Percentiles rank a stretch among this genome's conserved stretches.
Evolutionary conservation across 768 basidiomycete species (phyloP).

Genomic region (Podaxis sp.): DNA sequence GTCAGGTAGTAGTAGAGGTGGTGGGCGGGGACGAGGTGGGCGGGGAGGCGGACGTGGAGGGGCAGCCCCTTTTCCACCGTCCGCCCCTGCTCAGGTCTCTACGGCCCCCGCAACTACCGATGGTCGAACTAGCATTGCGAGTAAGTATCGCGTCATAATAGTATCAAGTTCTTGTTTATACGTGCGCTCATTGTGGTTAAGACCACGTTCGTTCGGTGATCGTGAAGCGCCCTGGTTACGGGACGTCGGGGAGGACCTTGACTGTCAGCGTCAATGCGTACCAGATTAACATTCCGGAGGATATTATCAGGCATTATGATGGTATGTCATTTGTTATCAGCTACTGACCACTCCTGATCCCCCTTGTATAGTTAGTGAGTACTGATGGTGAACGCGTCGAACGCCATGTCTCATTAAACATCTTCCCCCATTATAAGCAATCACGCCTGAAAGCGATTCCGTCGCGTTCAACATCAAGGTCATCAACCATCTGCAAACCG

Average conservation of each 20-base stretch:
- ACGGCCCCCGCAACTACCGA: neutral
- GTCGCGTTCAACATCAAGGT: constrained; percentile 53
- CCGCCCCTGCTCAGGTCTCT: neutral
- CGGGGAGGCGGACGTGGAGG: neutral
- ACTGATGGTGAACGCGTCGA: neutral
- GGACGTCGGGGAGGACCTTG: constrained; percentile 41
- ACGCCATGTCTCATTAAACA: neutral
- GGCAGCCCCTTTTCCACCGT: constrained; percentile 24
- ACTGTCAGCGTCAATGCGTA: constrained; percentile 61
- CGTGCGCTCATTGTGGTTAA: constrained; percentile 1
- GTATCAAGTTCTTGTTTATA: neutral
- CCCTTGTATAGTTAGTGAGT: constrained; percentile 39
- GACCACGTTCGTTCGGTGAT: constrained; percentile 50
- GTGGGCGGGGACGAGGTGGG: constrained; percentile 12
- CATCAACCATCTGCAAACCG: constrained; percentile 56
- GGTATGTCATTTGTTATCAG: constrained; percentile 38
- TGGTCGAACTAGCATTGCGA: constrained; percentile 2
- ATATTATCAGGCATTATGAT: constrained; percentile 74
- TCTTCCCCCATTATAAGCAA: constrained; percentile 52
- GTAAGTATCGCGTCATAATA: neutral
- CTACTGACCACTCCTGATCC: constrained; percentile 4
- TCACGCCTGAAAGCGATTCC: constrained; percentile 48
- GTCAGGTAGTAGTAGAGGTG: constrained; percentile 18
- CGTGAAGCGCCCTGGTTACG: constrained; percentile 65
- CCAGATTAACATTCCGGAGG: constrained; percentile 51